Base-by-base conservation (phyloP, 345 rosid species). In the Crucihimalaya himalaica region DNA sequence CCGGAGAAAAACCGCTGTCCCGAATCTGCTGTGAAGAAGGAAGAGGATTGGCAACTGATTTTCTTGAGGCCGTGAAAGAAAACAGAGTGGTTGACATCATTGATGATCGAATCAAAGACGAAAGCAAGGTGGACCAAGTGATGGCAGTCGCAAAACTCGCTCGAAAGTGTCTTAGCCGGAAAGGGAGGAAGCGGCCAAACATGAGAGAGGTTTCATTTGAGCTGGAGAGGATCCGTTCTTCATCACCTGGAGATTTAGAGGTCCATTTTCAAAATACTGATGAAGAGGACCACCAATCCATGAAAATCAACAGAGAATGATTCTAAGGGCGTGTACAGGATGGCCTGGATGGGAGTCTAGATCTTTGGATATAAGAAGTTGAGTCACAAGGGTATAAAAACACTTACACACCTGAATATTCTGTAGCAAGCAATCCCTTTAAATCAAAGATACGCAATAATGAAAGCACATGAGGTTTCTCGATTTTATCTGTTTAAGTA, bases 181-280 rank as follows among this genome's bases (percentile, higher is more conserved):
- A 75, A 42, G 80, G 85, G 15, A 76, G 32, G 15, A 65, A 79
- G 19, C 70, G 83, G 20, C 86, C 88, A 16, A 58, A 74, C 28
- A 85, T 81, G 86, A 81, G 64, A 43, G 64, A 85, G 29, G 85
- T 79, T 5, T 54, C 52, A 0, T 4, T 47, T 14, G 78, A 78
- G 29, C 59, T 85, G 3, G 81, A 74, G 35, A 68, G 59, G 35
- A 72, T 72, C n/a, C 59, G 60, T 2, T 70, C 16, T 4, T 59
- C 19, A n/a, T 55, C 73, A 14, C 43, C 31, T 9, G 46, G 58
- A 45, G 16, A 58, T 46, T 46, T 46, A 31, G 32, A 70, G 34
- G 55, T n/a, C 31, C 45, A 37, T 16, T 2, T 23, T 10, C 12
- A 54, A 27, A 31, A 31, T 16, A 8, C n/a, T 31, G 20, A 29